Percentiles rank a stretch among this genome's conserved stretches.
Conservation (phyloP, 495 filamentous ascomycete genomes). For the Penicillium simplicissimum region DNA sequence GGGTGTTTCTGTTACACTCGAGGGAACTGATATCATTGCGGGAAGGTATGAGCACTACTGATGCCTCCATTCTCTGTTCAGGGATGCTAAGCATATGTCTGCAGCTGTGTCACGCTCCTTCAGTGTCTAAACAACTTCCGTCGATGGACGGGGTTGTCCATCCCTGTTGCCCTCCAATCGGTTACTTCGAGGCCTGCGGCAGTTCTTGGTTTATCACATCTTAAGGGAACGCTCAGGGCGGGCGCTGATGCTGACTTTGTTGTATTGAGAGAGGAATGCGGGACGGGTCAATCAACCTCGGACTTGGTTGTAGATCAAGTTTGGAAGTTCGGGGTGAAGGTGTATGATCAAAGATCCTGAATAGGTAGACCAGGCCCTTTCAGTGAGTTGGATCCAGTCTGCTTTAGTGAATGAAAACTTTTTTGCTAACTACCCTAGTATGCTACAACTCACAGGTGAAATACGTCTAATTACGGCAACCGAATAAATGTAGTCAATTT, state of each 20-base stretch:
- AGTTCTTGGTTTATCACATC: slow-evolving; percentile 53
- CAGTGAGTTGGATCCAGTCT: too few relatives aligned
- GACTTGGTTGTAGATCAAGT: slow-evolving; percentile 58
- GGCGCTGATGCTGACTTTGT: slow-evolving; percentile 74
- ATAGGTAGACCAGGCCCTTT: too few relatives aligned
- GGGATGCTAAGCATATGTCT: not conserved
- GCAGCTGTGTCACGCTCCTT: slow-evolving; percentile 58
- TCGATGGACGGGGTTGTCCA: slow-evolving; percentile 55
- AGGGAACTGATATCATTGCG: slow-evolving; percentile 62
- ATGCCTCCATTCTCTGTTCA: too few relatives aligned
- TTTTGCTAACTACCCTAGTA: too few relatives aligned
- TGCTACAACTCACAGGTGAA: too few relatives aligned
- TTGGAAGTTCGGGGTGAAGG: slow-evolving; percentile 62
- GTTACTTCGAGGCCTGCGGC: slow-evolving; percentile 69
- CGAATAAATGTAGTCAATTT: too few relatives aligned
- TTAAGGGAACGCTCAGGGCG: slow-evolving; percentile 58
- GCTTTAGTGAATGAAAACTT: too few relatives aligned
- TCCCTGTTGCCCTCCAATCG: slow-evolving; percentile 57
- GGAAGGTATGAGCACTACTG: slow-evolving; percentile 43
- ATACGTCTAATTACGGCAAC: too few relatives aligned
- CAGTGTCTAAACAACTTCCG: slow-evolving; percentile 71
- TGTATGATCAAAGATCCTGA: slow-evolving; percentile 5
- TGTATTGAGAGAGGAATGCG: slow-evolving; percentile 49
- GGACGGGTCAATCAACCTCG: slow-evolving; percentile 25
- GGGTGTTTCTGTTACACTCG: slow-evolving; percentile 55